Evolutionary conservation across 140 eudicot species (phyloP), one percentile per base, ranked within the genome.

Genomic region (Senecio squalidus): DNA sequence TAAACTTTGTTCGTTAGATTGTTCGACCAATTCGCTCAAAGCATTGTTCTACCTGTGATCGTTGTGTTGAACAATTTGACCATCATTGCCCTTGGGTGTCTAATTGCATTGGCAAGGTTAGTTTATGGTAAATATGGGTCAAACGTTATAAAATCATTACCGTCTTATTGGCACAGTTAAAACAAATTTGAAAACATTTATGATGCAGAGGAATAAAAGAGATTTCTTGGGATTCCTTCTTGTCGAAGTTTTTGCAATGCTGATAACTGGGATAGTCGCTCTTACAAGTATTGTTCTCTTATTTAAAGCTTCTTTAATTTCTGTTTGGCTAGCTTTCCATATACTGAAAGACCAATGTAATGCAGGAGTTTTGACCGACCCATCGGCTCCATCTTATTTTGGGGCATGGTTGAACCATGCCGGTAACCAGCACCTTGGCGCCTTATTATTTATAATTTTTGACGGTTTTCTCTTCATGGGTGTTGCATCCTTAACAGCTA

Each of bases 81-180:
- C 96, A 87, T 73, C 96, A 87, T 72, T 87, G 96, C 66, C 96
- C 96, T 22, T 87, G 96, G 96, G 96, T 87, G 21, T 83, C 96
- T 57, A 87, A 87, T 73, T 87, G 96, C 74, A 71, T 87, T 57
- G 96, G 96, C 76, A 87, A 87, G 96, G 96, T 84, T 73, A 48
- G 67, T 57, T 64, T 30, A 18, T 3, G 45, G 8, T 16, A 1
- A 22, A 29, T 13, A 39, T 58, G 1, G 5, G 13, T 22, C 4
- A 30, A 56, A 11, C 6, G 31, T 21, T 7, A 36, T 39, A 58
- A 21, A 53, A 27, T 56, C 4, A 1, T 34, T 34, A 56, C 58
- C 46, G 40, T 48, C 28, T 20, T 70, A 38, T 15, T 14, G 34
- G 36, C 45, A 58, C 18, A 8, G 39, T 41, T 70, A 17, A 64